phyloP scores from a whole-genome alignment of 2,329 filamentous ascomycete species.

The Macrophomina pseudophaseolina region DNA sequence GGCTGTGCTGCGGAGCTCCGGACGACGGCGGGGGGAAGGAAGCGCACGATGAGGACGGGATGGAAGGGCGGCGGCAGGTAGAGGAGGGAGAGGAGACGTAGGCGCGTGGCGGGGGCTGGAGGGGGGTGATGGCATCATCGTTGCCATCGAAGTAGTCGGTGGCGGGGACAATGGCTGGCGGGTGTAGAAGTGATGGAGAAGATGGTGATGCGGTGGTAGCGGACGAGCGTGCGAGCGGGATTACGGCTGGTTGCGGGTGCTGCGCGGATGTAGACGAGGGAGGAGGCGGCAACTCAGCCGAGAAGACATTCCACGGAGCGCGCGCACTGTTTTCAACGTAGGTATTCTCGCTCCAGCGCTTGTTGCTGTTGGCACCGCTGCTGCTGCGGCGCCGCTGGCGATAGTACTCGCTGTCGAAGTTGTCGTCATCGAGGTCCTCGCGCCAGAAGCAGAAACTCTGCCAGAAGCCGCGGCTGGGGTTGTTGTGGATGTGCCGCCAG shows the following conservation, averaged over 20 bases:
- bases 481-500: conserved; percentile 63
- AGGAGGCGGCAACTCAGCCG: too few species aligned
- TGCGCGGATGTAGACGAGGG: too few species aligned
- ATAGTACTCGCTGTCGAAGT: background rate
- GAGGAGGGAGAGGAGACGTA: background rate
- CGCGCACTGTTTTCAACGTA: background rate
- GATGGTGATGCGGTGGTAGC: too few species aligned
- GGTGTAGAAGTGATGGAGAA: too few species aligned
- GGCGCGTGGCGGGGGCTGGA: background rate
- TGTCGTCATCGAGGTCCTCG: background rate
- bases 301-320: too few species aligned
- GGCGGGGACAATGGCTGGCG: background rate
- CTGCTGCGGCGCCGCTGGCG: too few species aligned
- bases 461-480: conserved; percentile 49
- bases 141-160: background rate
- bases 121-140: background rate
- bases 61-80: background rate
- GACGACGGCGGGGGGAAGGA: background rate
- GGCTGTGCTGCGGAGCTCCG: background rate
- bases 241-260: too few species aligned
- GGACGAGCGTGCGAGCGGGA: too few species aligned
- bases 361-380: background rate
- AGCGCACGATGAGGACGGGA: background rate
- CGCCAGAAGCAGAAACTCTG: conserved; percentile 35
- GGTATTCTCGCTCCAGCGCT: conserved; percentile 11